phyloP scores from a whole-genome alignment of 225 moss, liverwort and hornwort species.

The Polytrichum commune region DNA sequence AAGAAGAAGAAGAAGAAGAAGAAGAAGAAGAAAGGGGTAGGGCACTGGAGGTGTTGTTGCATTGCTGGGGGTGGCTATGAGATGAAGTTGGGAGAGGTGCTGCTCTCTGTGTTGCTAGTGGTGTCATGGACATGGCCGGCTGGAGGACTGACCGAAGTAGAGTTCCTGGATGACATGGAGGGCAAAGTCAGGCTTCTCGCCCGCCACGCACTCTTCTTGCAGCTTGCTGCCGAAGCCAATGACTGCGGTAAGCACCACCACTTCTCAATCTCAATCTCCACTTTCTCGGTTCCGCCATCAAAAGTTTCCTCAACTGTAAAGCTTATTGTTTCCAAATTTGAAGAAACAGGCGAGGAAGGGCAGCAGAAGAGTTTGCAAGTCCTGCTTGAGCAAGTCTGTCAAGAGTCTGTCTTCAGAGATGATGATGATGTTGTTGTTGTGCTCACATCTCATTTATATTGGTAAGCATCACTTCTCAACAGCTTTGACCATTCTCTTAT shows the following conservation, averaged over 20 bases:
- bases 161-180: slow-evolving; percentile 47
- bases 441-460: too few relatives aligned
- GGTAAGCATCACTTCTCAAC: too few relatives aligned
- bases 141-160: slow-evolving; percentile 10
- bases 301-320: too few relatives aligned
- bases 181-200: slow-evolving; percentile 43
- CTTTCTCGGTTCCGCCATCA: too few relatives aligned
- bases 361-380: too few relatives aligned
- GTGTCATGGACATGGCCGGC: slow-evolving; percentile 27
- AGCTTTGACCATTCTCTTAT: too few relatives aligned
- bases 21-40: not conserved
- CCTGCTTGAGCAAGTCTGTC: too few relatives aligned
- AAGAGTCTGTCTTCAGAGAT: too few relatives aligned
- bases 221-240: slow-evolving; percentile 43
- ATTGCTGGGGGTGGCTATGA: not conserved
- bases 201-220: slow-evolving; percentile 49
- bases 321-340: too few relatives aligned
- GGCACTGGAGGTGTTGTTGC: not conserved
- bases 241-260: slow-evolving; percentile 36
- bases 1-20: not conserved
- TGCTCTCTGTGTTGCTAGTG: slow-evolving; percentile 14
- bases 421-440: too few relatives aligned
- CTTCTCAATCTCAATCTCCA: not conserved
- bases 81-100: too few relatives aligned
- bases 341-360: too few relatives aligned